Evolutionary conservation across 2,329 filamentous ascomycete species (phyloP).

Genomic region (Diaporthe citriasiana): DNA sequence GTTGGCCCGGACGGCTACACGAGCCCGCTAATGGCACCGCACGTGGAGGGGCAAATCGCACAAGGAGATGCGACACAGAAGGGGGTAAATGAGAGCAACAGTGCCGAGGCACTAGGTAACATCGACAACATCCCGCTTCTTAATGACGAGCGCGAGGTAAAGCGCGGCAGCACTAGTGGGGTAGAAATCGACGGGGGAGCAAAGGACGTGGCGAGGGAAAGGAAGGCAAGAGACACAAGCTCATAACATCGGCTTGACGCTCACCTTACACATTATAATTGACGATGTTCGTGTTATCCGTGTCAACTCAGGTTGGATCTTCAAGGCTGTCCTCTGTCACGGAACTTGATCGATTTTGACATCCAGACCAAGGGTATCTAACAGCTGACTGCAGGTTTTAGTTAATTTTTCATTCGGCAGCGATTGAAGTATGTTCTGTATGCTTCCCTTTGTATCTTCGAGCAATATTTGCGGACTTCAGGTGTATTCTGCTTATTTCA

Average conservation of each 20-base stretch:
- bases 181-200: conserved; percentile 57
- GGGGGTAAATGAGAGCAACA: conserved; percentile 42
- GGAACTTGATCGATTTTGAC: neutral
- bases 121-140: conserved; percentile 72
- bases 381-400: neutral
- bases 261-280: neutral
- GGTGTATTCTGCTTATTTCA: neutral
- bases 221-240: conserved; percentile 54
- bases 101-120: conserved; percentile 42
- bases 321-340: neutral
- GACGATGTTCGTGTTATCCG: neutral
- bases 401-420: neutral
- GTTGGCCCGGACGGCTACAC: conserved; percentile 64
- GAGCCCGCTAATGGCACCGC: conserved; percentile 57
- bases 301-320: neutral
- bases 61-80: conserved; percentile 32
- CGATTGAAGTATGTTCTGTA: neutral
- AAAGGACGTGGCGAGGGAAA: conserved; percentile 63
- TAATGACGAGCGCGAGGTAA: conserved; percentile 58
- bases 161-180: conserved; percentile 37
- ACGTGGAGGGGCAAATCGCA: conserved; percentile 43
- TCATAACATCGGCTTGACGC: conserved; percentile 1
- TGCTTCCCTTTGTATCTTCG: neutral
- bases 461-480: neutral
- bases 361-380: neutral